These are phyloP conservation scores for Sporothrix brunneoviolacea DNA, from an alignment of 2,329 filamentous ascomycete species.

Conservation along the genomic window DNA sequence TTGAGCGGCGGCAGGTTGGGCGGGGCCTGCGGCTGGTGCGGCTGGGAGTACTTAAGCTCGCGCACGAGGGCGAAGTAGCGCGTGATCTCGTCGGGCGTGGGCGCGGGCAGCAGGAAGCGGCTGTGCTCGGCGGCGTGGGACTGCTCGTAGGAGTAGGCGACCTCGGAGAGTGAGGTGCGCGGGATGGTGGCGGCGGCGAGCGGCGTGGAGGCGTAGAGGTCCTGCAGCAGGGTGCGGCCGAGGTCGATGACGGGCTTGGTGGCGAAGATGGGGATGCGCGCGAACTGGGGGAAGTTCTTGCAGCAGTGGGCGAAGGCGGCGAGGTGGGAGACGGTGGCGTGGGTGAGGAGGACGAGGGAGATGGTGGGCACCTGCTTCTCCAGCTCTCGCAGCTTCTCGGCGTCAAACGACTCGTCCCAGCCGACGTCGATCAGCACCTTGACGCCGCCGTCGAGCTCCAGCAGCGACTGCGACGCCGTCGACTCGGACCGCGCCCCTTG, in stretches of 20 bases:
- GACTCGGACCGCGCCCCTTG: slow-evolving; percentile 86
- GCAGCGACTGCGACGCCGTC: slow-evolving; percentile 83
- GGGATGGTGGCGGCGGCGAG: slow-evolving; percentile 81
- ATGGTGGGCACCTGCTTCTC: slow-evolving; percentile 92
- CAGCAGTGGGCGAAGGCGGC: slow-evolving; percentile 94
- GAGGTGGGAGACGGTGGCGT: slow-evolving; percentile 85
- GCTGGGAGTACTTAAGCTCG: slow-evolving; percentile 92
- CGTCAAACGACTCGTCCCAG: slow-evolving; percentile 90
- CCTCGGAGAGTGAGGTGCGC: slow-evolving; percentile 61
- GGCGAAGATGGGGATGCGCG: slow-evolving; percentile 87
- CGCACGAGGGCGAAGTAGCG: slow-evolving; percentile 87
- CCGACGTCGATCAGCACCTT: slow-evolving; percentile 92
- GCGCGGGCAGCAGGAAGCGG: slow-evolving; percentile 56
- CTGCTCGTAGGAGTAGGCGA: slow-evolving; percentile 48
- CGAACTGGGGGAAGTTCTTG: slow-evolving; percentile 90
- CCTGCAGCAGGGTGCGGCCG: slow-evolving; percentile 82
- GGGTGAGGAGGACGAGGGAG: slow-evolving; percentile 88
- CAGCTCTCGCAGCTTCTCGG: slow-evolving; percentile 72
- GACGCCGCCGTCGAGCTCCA: slow-evolving; percentile 94
- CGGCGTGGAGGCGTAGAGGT: slow-evolving; percentile 84
- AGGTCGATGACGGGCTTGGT: slow-evolving; percentile 90
- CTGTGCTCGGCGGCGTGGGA: slow-evolving; percentile 43
- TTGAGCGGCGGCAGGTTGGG: slow-evolving; percentile 84
- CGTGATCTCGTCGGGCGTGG: slow-evolving; percentile 81
- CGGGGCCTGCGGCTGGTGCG: slow-evolving; percentile 80